Conservation (phyloP, 176 grass and related monocot genomes). For the Oryza brachyantha region DNA sequence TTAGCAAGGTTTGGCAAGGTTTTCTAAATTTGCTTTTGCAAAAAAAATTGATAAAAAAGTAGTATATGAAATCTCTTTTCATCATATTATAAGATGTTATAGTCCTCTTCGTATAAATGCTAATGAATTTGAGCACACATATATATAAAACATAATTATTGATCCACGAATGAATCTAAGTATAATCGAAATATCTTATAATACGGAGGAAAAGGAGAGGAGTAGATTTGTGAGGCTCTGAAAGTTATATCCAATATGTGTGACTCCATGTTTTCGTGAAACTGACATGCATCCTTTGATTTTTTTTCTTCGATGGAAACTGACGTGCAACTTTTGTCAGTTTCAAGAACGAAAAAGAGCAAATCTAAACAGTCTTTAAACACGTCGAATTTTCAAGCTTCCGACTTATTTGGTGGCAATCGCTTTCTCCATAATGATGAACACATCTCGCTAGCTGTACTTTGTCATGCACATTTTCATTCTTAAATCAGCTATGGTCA, state of each 20-base stretch:
- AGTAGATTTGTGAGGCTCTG: neutral
- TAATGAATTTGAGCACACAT: no score
- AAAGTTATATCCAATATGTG: neutral
- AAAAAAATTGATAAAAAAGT: neutral
- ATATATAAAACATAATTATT: no score
- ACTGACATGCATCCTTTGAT: neutral
- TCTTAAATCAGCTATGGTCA: neutral
- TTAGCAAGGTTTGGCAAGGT: neutral
- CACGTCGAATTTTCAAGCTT: neutral
- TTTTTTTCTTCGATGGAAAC: neutral
- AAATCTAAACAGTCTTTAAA: neutral
- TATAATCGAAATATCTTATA: no score
- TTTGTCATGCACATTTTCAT: neutral
- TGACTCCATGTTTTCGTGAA: neutral
- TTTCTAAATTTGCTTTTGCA: neutral
- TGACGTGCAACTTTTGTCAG: neutral
- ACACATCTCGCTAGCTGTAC: neutral
- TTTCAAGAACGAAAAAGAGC: neutral
- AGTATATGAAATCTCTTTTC: no score
- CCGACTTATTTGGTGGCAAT: neutral
- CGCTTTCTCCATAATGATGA: neutral
- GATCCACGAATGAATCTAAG: no score
- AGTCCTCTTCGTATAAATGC: no score
- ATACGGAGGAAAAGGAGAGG: no score
- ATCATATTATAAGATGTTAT: no score